phyloP scores from a whole-genome alignment of 306 rosid genomes.

The Canavalia ensiformis region DNA sequence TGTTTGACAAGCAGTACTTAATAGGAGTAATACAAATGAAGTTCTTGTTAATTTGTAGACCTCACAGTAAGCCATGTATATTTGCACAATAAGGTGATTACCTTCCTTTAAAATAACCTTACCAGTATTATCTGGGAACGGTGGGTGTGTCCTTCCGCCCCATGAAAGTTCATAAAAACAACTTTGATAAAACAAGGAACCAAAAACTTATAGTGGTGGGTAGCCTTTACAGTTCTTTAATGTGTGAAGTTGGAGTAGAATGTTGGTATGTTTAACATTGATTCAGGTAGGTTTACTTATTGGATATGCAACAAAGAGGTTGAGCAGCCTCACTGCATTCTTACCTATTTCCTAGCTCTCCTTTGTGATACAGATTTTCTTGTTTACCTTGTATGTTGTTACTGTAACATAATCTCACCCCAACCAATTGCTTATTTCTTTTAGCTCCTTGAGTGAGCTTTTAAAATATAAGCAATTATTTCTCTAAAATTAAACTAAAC shows the following conservation, averaged over 20 bases:
- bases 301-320: conserved; percentile 14
- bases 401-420: neutral
- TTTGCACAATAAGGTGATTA: neutral
- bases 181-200: neutral
- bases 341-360: neutral
- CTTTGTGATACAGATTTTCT: neutral
- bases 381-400: conserved; percentile 5
- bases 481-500: neutral
- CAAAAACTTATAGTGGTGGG: neutral
- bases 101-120: neutral
- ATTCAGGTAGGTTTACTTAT: neutral
- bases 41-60: neutral
- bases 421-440: neutral
- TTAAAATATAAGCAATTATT: no score
- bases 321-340: neutral
- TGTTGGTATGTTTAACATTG: neutral
- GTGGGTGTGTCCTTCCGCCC: no score
- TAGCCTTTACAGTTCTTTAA: neutral
- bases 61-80: neutral
- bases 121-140: neutral
- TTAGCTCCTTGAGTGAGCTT: no score
- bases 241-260: neutral
- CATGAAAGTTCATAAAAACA: neutral
- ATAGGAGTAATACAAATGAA: conserved; percentile 7
- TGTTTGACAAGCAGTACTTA: neutral